Percentiles rank a stretch among this genome's conserved stretches.
phyloP scores from a whole-genome alignment of 768 basidiomycete genomes.

The Lactarius trivialis region DNA sequence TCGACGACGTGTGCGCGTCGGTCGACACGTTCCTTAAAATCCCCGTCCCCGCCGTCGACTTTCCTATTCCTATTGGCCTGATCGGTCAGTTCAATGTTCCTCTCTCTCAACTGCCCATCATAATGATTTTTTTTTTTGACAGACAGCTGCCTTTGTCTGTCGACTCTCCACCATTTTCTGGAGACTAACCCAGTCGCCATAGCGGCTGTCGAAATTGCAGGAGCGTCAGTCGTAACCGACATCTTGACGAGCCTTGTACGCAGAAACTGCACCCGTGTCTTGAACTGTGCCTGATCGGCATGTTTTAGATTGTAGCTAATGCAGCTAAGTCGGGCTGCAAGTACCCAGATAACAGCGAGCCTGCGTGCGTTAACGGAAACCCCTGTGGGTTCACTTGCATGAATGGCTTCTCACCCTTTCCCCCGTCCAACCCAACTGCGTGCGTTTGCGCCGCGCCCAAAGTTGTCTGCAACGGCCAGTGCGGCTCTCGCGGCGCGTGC shows the following conservation, averaged over 20 bases:
- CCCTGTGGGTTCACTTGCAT: conserved; percentile 44
- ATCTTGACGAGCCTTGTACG: conserved; percentile 35
- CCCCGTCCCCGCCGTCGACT: conserved; percentile 24
- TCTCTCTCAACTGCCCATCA: background rate
- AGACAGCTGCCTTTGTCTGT: conserved; percentile 43
- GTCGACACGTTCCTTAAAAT: conserved; percentile 32
- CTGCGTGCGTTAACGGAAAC: conserved; percentile 32
- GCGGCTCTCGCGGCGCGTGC: conserved; percentile 26
- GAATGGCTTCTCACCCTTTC: conserved; percentile 35
- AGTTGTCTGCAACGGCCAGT: conserved; percentile 44
- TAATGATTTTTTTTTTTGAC: background rate
- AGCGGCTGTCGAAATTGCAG: conserved; percentile 29
- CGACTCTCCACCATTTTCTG: conserved; percentile 34
- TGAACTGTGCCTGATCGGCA: background rate
- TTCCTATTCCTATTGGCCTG: conserved; percentile 27
- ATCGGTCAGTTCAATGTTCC: conserved; percentile 23
- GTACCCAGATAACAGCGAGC: conserved; percentile 38
- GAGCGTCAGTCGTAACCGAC: conserved; percentile 28
- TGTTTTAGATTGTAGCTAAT: conserved; percentile 27
- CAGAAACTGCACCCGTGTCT: background rate
- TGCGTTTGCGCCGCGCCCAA: conserved; percentile 41
- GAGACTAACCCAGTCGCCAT: conserved; percentile 29
- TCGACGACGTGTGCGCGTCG: conserved; percentile 38
- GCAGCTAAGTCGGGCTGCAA: conserved; percentile 29
- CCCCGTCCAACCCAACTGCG: conserved; percentile 30